These are phyloP conservation scores for Conringia planisiliqua DNA, from an alignment of 345 rosid genomes.

Conservation along the genomic window DNA sequence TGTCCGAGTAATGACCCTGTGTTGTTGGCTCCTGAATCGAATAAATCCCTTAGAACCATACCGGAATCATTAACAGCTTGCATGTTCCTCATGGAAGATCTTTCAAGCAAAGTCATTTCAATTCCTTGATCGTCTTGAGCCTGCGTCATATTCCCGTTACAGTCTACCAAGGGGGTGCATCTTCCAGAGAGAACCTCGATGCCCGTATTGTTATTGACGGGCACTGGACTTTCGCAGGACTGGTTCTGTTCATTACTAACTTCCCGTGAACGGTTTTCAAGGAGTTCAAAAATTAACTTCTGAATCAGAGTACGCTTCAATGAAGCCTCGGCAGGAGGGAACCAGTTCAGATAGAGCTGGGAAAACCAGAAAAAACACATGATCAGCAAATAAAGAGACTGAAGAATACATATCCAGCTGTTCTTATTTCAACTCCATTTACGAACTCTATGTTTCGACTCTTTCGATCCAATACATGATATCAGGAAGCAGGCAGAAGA, in stretches of 20 bases:
- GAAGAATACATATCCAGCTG: slow-evolving; percentile 6
- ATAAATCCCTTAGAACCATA: slow-evolving; percentile 73
- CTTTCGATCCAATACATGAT: not conserved
- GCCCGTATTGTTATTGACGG: slow-evolving; percentile 28
- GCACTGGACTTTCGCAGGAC: slow-evolving; percentile 37
- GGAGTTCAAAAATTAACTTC: slow-evolving; percentile 67
- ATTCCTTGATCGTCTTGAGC: slow-evolving; percentile 52
- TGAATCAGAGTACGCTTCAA: slow-evolving; percentile 85
- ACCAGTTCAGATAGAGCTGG: slow-evolving; percentile 88
- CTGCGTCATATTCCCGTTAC: slow-evolving; percentile 45
- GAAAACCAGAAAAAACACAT: slow-evolving; percentile 14
- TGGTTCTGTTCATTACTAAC: slow-evolving; percentile 39
- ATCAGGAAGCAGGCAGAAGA: slow-evolving; percentile 3
- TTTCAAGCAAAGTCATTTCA: slow-evolving; percentile 64
- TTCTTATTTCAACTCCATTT: not conserved
- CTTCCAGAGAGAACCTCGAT: slow-evolving; percentile 42
- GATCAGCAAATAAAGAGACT: slow-evolving; percentile 19
- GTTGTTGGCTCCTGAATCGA: slow-evolving; percentile 60
- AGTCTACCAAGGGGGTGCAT: slow-evolving; percentile 40
- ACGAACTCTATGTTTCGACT: not conserved
- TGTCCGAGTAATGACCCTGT: slow-evolving; percentile 63
- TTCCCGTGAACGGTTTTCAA: slow-evolving; percentile 49
- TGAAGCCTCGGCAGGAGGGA: slow-evolving; percentile 85
- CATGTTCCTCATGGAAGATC: slow-evolving; percentile 57
- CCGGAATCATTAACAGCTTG: slow-evolving; percentile 59